Evolutionary conservation across 169 alveolate species (phyloP).

Genomic region (Eimeria necatrix): DNA sequence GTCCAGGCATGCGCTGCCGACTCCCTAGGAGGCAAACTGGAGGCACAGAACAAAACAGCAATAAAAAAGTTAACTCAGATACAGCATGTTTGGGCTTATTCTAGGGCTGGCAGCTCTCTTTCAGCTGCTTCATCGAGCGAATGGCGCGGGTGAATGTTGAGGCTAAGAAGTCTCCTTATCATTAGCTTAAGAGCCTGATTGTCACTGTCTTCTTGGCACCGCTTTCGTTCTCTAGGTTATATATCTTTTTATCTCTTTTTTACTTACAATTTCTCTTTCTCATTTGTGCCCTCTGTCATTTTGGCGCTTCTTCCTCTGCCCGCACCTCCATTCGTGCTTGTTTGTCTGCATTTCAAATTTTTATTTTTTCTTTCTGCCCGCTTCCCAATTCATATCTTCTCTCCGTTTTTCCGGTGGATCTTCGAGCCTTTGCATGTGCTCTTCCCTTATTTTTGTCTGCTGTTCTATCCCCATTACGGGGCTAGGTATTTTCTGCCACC

Average conservation of each 20-base stretch:
- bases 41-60: no score
- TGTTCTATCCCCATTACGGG: neutral
- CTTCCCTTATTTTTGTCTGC: neutral
- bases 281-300: neutral
- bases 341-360: no score
- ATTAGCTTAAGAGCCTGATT: neutral
- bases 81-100: slow-evolving; percentile 10
- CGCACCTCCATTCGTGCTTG: neutral
- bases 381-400: no score
- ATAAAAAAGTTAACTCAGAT: no score
- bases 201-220: neutral
- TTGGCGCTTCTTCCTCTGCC: neutral
- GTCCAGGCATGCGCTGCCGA: no score
- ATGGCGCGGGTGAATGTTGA: neutral
- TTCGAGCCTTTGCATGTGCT: no score
- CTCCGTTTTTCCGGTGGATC: no score
- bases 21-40: no score
- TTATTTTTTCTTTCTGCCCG: no score
- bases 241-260: neutral
- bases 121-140: slow-evolving; percentile 19
- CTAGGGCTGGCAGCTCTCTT: slow-evolving; percentile 12
- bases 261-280: neutral
- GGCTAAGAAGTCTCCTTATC: no score
- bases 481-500: no score
- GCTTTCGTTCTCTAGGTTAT: neutral